A percentile compares a stretch with the other conserved stretches of the same genome.
These are phyloP conservation scores for Penicillium chermesinum DNA, from an alignment of 495 filamentous ascomycete genomes.

Conservation along the genomic window DNA sequence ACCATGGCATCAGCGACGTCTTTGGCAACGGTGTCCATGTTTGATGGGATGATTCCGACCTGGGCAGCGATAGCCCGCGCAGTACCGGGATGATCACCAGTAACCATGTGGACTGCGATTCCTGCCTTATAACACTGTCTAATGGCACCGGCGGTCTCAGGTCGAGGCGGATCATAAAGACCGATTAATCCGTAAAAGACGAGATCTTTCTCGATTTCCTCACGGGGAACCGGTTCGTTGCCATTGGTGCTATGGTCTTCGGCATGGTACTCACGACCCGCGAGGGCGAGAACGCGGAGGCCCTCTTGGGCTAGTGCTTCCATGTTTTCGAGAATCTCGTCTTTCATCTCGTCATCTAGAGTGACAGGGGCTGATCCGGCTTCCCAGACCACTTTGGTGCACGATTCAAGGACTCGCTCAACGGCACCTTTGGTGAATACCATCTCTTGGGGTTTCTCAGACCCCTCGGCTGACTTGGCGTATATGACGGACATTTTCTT, in stretches of 20 bases:
- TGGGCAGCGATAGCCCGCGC: conserved; percentile 59
- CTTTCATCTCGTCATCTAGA: conserved; percentile 37
- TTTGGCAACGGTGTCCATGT: conserved; percentile 44
- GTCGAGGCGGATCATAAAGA: conserved; percentile 68
- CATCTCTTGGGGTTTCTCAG: conserved; percentile 28
- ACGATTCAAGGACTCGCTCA: conserved; percentile 70
- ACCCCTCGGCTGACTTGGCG: conserved; percentile 23
- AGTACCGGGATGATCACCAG: conserved; percentile 64
- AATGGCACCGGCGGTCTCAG: conserved; percentile 49
- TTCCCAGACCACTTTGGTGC: conserved; percentile 46
- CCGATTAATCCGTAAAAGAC: conserved; percentile 64
- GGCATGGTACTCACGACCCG: conserved; percentile 40
- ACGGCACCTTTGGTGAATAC: conserved; percentile 78
- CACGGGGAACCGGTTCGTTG: conserved; percentile 44
- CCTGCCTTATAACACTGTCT: conserved; percentile 57
- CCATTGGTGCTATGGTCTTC: conserved; percentile 19
- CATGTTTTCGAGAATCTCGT: conserved; percentile 59
- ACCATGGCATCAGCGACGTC: conserved; percentile 60
- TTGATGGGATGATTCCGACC: conserved; percentile 60
- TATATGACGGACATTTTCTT: conserved; percentile 69
- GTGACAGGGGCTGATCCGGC: conserved; percentile 30
- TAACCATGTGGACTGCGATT: conserved; percentile 74
- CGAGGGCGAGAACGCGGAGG: conserved; percentile 60
- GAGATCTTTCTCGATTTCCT: conserved; percentile 54
- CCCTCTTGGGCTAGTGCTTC: conserved; percentile 58